A percentile compares a stretch with the other conserved stretches of the same genome.
Evolutionary conservation across 495 filamentous ascomycete species (phyloP).

Genomic region (Neurospora discreta): DNA sequence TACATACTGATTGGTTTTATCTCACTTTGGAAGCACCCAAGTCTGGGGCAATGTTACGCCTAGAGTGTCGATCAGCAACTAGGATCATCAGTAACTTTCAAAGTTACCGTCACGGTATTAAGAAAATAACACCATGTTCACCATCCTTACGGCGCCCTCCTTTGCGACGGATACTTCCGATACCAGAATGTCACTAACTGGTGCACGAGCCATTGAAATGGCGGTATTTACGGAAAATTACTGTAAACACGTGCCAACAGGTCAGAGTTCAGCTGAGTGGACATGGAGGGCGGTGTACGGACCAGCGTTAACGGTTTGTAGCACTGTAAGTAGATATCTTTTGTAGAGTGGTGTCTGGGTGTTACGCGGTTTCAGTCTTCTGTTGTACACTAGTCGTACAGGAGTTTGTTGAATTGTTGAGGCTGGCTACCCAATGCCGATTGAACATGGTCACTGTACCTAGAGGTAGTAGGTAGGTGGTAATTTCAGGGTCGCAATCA

Average conservation of each 20-base stretch:
- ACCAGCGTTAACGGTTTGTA: neutral
- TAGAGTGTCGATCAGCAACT: too few relatives aligned
- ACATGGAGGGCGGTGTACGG: neutral
- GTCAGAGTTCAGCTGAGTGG: neutral
- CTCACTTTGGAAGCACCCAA: neutral
- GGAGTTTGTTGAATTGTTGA: neutral
- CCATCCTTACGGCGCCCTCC: too few relatives aligned
- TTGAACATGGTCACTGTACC: neutral
- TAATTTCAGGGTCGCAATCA: neutral
- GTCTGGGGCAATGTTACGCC: neutral
- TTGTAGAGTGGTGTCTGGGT: neutral
- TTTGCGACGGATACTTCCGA: too few relatives aligned
- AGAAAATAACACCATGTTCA: too few relatives aligned
- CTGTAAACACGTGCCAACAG: neutral
- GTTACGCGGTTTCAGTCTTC: neutral
- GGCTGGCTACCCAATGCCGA: neutral
- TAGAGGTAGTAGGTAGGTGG: neutral
- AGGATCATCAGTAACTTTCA: too few relatives aligned
- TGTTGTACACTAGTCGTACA: neutral
- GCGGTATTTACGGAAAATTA: too few relatives aligned
- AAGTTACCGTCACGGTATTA: too few relatives aligned
- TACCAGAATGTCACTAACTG: too few relatives aligned
- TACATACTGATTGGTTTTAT: neutral
- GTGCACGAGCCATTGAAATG: too few relatives aligned
- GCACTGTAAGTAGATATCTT: neutral